A percentile compares a stretch with the other conserved stretches of the same genome.
Evolutionary conservation across 495 filamentous ascomycete species (phyloP).

Genomic region (Acidiella bohemica): DNA sequence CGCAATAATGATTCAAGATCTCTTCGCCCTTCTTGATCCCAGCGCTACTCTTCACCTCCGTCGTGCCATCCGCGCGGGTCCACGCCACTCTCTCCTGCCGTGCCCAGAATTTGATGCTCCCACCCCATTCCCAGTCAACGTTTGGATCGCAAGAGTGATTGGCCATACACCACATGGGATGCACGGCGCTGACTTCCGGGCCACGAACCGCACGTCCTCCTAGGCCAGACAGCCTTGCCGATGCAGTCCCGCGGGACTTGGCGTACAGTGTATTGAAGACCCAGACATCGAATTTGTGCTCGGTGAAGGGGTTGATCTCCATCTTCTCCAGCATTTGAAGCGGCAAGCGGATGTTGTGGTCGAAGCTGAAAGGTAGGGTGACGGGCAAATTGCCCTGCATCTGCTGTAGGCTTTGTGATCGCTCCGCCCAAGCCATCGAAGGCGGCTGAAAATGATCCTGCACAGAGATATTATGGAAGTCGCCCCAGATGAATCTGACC

Average conservation of each 20-base stretch:
- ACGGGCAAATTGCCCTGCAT: conserved; percentile 36
- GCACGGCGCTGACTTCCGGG: conserved; percentile 68
- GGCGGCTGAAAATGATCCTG: conserved; percentile 1
- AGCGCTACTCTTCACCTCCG: conserved; percentile 8
- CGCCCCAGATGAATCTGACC: conserved; percentile 93
- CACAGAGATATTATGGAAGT: conserved; percentile 33
- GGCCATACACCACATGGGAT: conserved; percentile 63
- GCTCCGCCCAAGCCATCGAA: not conserved
- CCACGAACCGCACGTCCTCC: conserved; percentile 52
- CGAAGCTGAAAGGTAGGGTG: conserved; percentile 81
- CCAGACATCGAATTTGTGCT: conserved; percentile 69
- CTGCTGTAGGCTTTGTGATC: conserved; percentile 13
- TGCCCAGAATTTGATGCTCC: conserved; percentile 57
- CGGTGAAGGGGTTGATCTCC: conserved; percentile 70
- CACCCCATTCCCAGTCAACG: conserved; percentile 87
- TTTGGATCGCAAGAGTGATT: conserved; percentile 95
- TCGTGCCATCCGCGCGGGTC: conserved; percentile 27
- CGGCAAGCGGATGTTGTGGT: conserved; percentile 66
- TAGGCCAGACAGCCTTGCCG: conserved; percentile 42
- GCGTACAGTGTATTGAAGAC: conserved; percentile 82
- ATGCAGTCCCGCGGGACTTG: conserved; percentile 88
- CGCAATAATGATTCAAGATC: conserved; percentile 87
- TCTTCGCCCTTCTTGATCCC: conserved; percentile 60
- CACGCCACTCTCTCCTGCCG: conserved; percentile 32
- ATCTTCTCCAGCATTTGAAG: conserved; percentile 81